phyloP scores from a whole-genome alignment of 2,329 filamentous ascomycete genomes.

The Peltaster fructicola region DNA sequence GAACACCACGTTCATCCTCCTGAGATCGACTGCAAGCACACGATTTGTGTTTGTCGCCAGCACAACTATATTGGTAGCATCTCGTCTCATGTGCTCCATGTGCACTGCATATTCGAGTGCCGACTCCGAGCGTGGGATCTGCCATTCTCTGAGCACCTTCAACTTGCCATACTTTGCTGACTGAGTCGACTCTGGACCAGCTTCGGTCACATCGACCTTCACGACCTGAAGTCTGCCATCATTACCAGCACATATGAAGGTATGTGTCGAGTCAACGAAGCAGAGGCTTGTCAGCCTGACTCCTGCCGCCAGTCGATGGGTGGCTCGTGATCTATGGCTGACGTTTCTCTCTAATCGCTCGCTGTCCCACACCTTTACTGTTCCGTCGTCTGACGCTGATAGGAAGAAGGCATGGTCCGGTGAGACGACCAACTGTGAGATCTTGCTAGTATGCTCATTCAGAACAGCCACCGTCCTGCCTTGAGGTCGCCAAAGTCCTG shows the following conservation, averaged over 20 bases:
- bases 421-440: constrained; percentile 66
- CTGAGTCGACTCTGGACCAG: constrained; percentile 32
- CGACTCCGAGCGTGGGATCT: constrained; percentile 34
- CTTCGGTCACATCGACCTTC: constrained; percentile 51
- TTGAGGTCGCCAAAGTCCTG: constrained; percentile 63
- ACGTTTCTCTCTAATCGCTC: constrained; percentile 80
- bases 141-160: constrained; percentile 59
- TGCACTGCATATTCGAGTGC: constrained; percentile 64
- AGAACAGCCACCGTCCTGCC: constrained; percentile 77
- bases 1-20: constrained; percentile 70
- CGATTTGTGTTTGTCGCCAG: constrained; percentile 75
- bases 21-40: constrained; percentile 68
- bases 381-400: constrained; percentile 80
- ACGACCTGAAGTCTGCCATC: constrained; percentile 85
- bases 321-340: constrained; percentile 70
- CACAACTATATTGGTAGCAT: constrained; percentile 64
- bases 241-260: constrained; percentile 75
- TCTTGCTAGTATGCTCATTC: constrained; percentile 65
- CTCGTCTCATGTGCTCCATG: constrained; percentile 79
- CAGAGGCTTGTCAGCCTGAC: constrained; percentile 64
- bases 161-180: constrained; percentile 58
- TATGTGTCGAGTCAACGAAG: constrained; percentile 87
- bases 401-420: constrained; percentile 92
- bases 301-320: constrained; percentile 55
- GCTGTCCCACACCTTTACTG: constrained; percentile 86